phyloP scores from a whole-genome alignment of 2,329 filamentous ascomycete species.

The Epichloe scottii region DNA sequence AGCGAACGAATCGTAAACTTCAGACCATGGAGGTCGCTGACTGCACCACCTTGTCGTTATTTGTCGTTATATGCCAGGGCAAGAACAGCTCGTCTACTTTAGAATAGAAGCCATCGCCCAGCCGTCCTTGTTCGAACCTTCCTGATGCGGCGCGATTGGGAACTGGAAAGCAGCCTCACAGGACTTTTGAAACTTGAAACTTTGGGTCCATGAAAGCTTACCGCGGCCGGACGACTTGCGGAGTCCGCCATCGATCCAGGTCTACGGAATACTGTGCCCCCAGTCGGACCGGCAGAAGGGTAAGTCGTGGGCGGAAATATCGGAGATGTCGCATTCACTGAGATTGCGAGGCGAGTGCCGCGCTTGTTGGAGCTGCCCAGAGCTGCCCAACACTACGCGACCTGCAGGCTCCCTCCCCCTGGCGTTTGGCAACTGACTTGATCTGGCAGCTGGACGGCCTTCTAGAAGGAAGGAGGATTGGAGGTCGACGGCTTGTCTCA shows the following conservation, averaged over 20 bases:
- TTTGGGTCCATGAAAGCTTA: not conserved
- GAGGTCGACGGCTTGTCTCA: no score
- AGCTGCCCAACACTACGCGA: no score
- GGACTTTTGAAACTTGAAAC: no score
- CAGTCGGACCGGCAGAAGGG: not conserved
- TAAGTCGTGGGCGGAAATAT: not conserved
- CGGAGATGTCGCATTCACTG: constrained; percentile 10
- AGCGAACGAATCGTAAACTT: no score
- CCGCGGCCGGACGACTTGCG: no score
- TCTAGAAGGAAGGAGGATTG: not conserved
- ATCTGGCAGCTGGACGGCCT: not conserved
- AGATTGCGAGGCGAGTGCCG: not conserved
- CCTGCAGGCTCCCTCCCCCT: no score
- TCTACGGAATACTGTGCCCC: no score
- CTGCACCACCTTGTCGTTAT: no score
- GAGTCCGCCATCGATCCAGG: no score
- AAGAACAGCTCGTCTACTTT: not conserved
- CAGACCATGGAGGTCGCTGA: no score
- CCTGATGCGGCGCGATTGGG: not conserved
- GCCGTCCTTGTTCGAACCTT: not conserved
- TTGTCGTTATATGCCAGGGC: not conserved
- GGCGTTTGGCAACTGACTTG: no score
- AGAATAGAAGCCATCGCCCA: not conserved
- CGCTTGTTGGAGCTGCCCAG: no score
- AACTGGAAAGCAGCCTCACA: not conserved